These are phyloP conservation scores for Sclerotinia spermophila DNA, from an alignment of 2,329 filamentous ascomycete species.

Conservation along the genomic window DNA sequence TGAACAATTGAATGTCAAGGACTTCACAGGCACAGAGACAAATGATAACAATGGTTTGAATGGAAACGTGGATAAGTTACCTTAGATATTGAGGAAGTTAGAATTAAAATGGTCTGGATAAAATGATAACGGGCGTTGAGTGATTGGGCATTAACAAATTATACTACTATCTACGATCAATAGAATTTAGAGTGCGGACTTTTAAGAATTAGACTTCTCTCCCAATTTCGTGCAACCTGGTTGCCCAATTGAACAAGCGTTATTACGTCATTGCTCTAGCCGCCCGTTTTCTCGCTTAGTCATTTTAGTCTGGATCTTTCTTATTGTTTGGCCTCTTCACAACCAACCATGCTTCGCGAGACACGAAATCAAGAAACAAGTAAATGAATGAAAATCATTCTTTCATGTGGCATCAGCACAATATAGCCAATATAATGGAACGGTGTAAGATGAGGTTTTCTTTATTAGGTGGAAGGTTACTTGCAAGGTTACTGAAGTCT, in stretches of 20 bases:
- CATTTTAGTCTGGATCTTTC: background rate
- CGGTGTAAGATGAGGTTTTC: background rate
- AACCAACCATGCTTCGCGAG: background rate
- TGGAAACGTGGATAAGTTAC: conserved; percentile 23
- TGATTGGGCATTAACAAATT: background rate
- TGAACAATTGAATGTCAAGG: conserved; percentile 30
- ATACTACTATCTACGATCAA: background rate
- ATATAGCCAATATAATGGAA: background rate
- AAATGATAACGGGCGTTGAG: background rate
- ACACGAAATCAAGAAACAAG: background rate
- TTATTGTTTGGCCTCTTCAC: background rate
- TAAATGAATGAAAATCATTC: background rate
- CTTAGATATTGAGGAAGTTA: background rate
- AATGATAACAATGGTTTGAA: conserved; percentile 27
- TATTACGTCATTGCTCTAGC: background rate
- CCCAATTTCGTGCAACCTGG: background rate
- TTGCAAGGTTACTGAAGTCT: background rate
- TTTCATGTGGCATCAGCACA: background rate
- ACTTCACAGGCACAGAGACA: conserved; percentile 28
- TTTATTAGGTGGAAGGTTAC: background rate
- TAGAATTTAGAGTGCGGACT: background rate
- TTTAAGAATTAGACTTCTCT: background rate
- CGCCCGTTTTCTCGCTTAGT: background rate
- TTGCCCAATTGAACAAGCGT: too few species aligned
- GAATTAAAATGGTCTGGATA: background rate